phyloP scores from a whole-genome alignment of 2,329 filamentous ascomycete genomes.

The Aspergillus sp. region DNA sequence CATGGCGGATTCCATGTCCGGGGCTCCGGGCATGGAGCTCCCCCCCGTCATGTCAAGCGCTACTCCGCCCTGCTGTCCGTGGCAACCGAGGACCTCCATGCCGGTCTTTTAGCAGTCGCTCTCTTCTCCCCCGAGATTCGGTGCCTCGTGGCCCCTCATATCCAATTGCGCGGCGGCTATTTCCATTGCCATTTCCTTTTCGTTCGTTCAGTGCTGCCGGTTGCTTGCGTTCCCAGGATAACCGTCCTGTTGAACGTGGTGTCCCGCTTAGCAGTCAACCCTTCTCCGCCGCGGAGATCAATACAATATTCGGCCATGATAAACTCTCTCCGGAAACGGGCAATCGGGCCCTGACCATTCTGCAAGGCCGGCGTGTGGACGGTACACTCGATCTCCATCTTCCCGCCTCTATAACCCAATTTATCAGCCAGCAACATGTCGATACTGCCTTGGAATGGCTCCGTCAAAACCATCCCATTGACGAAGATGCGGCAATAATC shows the following conservation, averaged over 20 bases:
- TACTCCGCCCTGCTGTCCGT: constrained; percentile 12
- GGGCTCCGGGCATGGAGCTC: constrained; percentile 21
- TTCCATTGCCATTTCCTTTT: not conserved
- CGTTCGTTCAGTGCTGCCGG: constrained; percentile 14
- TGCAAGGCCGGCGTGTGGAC: constrained; percentile 35
- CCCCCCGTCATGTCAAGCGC: constrained; percentile 10
- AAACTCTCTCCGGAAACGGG: constrained; percentile 22
- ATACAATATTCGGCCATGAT: constrained; percentile 25
- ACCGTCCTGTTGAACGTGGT: constrained; percentile 16
- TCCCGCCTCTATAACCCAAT: constrained; percentile 28
- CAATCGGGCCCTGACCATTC: constrained; percentile 29
- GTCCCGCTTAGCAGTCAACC: constrained; percentile 18
- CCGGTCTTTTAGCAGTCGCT: constrained; percentile 9
- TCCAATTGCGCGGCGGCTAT: not conserved
- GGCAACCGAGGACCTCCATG: constrained; percentile 16
- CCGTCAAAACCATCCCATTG: constrained; percentile 33
- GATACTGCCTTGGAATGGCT: constrained; percentile 33
- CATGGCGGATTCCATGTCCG: constrained; percentile 33
- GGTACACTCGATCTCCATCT: constrained; percentile 39
- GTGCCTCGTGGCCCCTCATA: not conserved
- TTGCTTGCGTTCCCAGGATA: constrained; percentile 8
- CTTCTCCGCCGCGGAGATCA: constrained; percentile 25
- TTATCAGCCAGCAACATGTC: constrained; percentile 23
- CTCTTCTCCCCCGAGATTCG: constrained; percentile 5
- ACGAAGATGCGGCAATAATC: constrained; percentile 42